A percentile compares a stretch with the other conserved stretches of the same genome.
These are phyloP conservation scores for Juncus effusus DNA, from an alignment of 176 grass and related monocot species.

Conservation along the genomic window DNA sequence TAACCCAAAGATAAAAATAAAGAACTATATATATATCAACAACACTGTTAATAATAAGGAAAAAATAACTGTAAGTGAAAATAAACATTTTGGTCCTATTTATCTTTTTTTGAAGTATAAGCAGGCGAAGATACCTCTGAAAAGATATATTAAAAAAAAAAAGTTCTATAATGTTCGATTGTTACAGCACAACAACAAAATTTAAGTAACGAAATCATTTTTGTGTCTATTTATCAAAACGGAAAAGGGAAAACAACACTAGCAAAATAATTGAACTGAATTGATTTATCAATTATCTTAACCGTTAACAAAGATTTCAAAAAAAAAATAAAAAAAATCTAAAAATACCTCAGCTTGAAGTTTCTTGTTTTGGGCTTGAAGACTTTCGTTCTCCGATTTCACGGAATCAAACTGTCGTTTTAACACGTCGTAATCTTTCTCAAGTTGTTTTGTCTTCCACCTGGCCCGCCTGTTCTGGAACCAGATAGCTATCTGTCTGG, in stretches of 20 bases:
- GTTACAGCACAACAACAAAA: no score
- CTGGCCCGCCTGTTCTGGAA: conserved; percentile 85
- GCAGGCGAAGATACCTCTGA: no score
- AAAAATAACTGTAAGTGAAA: no score
- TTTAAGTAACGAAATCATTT: no score
- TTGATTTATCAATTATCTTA: no score
- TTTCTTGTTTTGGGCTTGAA: conserved; percentile 81
- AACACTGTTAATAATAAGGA: background rate
- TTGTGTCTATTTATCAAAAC: no score
- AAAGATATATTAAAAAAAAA: no score
- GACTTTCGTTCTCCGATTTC: conserved; percentile 71
- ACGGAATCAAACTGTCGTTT: conserved; percentile 70
- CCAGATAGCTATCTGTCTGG: conserved; percentile 90
- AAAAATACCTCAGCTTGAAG: conserved; percentile 65
- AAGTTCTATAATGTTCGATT: no score
- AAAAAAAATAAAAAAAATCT: background rate
- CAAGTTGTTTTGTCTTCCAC: conserved; percentile 92
- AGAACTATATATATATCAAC: background rate
- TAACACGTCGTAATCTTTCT: conserved; percentile 87
- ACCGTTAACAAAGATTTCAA: background rate
- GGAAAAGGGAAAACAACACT: no score
- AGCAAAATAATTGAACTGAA: no score
- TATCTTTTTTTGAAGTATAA: no score
- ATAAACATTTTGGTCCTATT: no score
- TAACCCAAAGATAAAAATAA: conserved; percentile 8